These are phyloP conservation scores for Pseudozyma pruni DNA, from an alignment of 1,284 basidiomycete genomes.

Conservation along the genomic window DNA sequence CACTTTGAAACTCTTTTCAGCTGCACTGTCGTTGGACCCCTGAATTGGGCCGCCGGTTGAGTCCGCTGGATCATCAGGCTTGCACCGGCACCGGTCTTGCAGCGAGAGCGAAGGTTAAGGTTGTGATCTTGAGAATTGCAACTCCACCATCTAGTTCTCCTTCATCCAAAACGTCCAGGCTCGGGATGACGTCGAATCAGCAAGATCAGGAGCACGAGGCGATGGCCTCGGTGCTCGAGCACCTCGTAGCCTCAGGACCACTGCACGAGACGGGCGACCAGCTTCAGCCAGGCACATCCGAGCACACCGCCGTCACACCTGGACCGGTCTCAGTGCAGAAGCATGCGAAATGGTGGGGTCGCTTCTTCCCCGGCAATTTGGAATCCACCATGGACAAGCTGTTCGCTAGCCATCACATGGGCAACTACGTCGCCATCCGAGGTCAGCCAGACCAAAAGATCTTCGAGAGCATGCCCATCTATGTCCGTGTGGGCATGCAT, in stretches of 20 bases:
- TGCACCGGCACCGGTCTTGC: too few relatives aligned
- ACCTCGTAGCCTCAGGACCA: slow-evolving; percentile 39
- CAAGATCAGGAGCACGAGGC: slow-evolving; percentile 36
- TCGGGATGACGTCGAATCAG: too few relatives aligned
- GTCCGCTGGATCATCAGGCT: too few relatives aligned
- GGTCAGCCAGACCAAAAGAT: slow-evolving; percentile 46
- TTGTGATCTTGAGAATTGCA: too few relatives aligned
- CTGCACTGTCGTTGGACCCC: neutral
- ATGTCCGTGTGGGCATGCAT: slow-evolving; percentile 90
- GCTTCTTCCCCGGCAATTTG: slow-evolving; percentile 43
- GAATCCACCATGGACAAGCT: slow-evolving; percentile 46
- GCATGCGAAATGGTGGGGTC: slow-evolving; percentile 39
- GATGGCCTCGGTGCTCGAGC: slow-evolving; percentile 40
- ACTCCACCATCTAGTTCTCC: too few relatives aligned
- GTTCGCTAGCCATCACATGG: slow-evolving; percentile 53
- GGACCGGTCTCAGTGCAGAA: slow-evolving; percentile 23
- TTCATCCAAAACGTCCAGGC: too few relatives aligned
- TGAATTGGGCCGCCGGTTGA: too few relatives aligned
- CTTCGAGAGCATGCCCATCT: slow-evolving; percentile 79
- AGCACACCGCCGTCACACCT: slow-evolving; percentile 42
- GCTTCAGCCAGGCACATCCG: slow-evolving; percentile 17
- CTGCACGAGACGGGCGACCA: slow-evolving; percentile 27
- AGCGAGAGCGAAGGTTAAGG: too few relatives aligned
- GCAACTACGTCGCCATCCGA: slow-evolving; percentile 59
- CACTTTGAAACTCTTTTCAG: neutral